These are phyloP conservation scores for Cardiosporidium cionae DNA, from an alignment of 169 alveolate species.

Conservation along the genomic window DNA sequence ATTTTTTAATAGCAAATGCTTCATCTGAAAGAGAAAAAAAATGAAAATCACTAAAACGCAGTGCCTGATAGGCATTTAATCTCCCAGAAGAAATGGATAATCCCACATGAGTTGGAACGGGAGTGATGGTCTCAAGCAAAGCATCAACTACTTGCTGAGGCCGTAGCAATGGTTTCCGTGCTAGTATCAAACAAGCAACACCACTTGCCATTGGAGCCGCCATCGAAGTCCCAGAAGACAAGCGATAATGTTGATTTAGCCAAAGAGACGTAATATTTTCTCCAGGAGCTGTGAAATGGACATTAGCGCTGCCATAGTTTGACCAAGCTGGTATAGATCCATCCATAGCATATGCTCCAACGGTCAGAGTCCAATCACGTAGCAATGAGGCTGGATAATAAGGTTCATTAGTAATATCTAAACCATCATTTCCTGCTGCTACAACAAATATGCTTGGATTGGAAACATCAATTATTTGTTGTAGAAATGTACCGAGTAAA, in stretches of 20 bases:
- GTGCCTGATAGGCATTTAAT: slow-evolving; percentile 17
- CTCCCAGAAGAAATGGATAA: slow-evolving; percentile 5
- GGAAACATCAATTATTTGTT: slow-evolving; percentile 10
- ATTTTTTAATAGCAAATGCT: not conserved
- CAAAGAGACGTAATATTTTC: slow-evolving; percentile 40
- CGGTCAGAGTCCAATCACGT: slow-evolving; percentile 29
- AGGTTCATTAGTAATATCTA: slow-evolving; percentile 10
- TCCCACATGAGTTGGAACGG: not conserved
- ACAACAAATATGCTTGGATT: slow-evolving; percentile 6
- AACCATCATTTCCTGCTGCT: slow-evolving; percentile 36
- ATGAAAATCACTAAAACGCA: not conserved
- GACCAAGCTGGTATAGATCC: slow-evolving; percentile 28
- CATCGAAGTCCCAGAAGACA: slow-evolving; percentile 50
- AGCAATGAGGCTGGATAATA: slow-evolving; percentile 13
- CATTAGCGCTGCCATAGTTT: slow-evolving; percentile 42
- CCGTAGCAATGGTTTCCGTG: slow-evolving; percentile 5
- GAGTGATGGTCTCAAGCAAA: not conserved
- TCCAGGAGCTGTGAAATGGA: slow-evolving; percentile 62
- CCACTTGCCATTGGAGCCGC: slow-evolving; percentile 52
- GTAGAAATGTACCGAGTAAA: slow-evolving; percentile 16
- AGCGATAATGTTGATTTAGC: slow-evolving; percentile 17
- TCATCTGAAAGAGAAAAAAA: slow-evolving; percentile 7
- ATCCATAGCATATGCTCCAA: not conserved
- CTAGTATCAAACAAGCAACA: slow-evolving; percentile 13
- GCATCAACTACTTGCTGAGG: slow-evolving; percentile 31